phyloP scores from a whole-genome alignment of 176 grass and related monocot species.

The Oryza punctata region DNA sequence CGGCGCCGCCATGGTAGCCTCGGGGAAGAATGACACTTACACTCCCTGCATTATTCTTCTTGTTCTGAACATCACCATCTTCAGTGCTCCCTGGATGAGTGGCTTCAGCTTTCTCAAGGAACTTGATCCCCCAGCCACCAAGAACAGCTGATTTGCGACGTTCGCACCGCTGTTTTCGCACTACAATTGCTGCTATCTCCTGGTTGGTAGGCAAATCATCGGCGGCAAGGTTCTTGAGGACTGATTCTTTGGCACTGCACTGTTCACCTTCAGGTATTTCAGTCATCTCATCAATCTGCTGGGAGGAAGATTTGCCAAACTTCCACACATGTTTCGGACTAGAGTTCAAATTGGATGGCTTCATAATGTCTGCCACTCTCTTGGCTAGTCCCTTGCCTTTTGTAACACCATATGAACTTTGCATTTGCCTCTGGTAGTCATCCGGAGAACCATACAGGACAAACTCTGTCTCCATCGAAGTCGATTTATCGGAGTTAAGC shows the following conservation, averaged over 20 bases:
- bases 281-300: constrained; percentile 34
- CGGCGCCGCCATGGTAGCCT: constrained; percentile 64
- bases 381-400: constrained; percentile 64
- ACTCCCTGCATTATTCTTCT: constrained; percentile 13
- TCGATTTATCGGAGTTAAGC: constrained; percentile 42
- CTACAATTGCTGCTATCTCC: constrained; percentile 72
- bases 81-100: background rate
- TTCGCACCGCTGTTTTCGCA: constrained; percentile 37
- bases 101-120: constrained; percentile 64
- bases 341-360: constrained; percentile 45
- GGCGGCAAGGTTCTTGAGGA: background rate
- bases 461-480: constrained; percentile 65
- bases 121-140: constrained; percentile 91
- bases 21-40: constrained; percentile 61
- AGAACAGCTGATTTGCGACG: constrained; percentile 22
- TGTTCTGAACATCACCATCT: constrained; percentile 4
- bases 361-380: constrained; percentile 73
- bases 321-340: constrained; percentile 48
- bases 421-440: constrained; percentile 53
- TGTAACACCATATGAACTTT: constrained; percentile 30
- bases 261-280: constrained; percentile 32
- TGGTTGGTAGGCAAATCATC: constrained; percentile 54
- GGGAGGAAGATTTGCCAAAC: constrained; percentile 43
- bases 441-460: constrained; percentile 68
- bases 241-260: constrained; percentile 39